Conservation (phyloP, 345 rosid genomes). For the Hevea brasiliensis region DNA sequence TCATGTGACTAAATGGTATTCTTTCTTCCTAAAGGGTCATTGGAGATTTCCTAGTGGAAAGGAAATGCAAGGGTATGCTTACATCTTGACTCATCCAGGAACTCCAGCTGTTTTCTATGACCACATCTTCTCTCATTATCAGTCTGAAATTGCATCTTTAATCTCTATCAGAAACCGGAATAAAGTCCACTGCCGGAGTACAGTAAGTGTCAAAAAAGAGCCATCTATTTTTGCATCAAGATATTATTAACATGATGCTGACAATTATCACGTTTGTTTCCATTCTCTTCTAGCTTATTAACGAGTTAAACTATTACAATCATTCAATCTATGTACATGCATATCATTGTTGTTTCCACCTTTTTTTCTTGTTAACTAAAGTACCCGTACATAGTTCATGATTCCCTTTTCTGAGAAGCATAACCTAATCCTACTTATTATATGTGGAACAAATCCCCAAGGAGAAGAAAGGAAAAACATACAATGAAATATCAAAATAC, state of each 20-base stretch:
- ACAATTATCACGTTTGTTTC: neutral
- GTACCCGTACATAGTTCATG: neutral
- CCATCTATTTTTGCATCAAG: neutral
- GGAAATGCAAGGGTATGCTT: constrained; percentile 98
- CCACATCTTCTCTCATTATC: constrained; percentile 70
- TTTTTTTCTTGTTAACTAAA: neutral
- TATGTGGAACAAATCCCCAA: neutral
- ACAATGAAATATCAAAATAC: neutral
- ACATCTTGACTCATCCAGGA: constrained; percentile 95
- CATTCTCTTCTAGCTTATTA: no score
- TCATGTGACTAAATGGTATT: constrained; percentile 1
- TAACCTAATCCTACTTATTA: neutral
- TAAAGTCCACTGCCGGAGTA: constrained; percentile 79
- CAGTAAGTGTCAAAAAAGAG: constrained; percentile 41
- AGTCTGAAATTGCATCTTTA: constrained; percentile 65
- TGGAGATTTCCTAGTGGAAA: constrained; percentile 97
- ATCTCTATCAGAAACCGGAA: constrained; percentile 70
- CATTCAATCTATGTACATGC: neutral
- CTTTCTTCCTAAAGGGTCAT: constrained; percentile 57
- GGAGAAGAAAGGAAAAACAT: neutral
- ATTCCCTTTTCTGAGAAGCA: neutral
- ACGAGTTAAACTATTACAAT: no score
- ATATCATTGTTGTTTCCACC: neutral
- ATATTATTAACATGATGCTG: neutral
- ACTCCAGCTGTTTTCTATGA: constrained; percentile 92